phyloP scores from a whole-genome alignment of 2,329 filamentous ascomycete species.

The Cladosporium sp. region DNA sequence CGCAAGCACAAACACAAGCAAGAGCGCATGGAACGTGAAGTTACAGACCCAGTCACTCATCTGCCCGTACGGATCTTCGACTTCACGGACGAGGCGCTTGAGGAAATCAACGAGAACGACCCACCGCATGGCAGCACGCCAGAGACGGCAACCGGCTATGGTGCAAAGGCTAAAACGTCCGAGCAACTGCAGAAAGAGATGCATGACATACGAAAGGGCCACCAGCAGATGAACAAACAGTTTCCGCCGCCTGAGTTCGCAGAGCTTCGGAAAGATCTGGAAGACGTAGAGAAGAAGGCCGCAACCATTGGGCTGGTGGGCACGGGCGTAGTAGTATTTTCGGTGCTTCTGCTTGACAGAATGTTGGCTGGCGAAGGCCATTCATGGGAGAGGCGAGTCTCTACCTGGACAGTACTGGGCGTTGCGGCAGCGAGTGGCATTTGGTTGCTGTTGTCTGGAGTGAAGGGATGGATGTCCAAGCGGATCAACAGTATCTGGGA shows the following conservation, averaged over 20 bases:
- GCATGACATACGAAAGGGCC: conserved; percentile 38
- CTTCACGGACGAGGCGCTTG: conserved; percentile 60
- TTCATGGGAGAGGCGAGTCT: neutral
- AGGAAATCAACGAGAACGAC: conserved; percentile 44
- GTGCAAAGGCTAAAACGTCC: conserved; percentile 42
- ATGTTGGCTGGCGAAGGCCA: neutral
- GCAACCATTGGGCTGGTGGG: conserved; percentile 38
- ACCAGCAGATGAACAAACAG: conserved; percentile 45
- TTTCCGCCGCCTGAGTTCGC: conserved; percentile 53
- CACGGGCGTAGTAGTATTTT: conserved; percentile 26
- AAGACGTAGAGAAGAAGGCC: conserved; percentile 42
- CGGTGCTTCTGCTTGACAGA: conserved; percentile 26
- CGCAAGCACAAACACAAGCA: conserved; percentile 46
- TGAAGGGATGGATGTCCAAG: conserved; percentile 56
- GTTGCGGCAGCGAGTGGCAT: conserved; percentile 16
- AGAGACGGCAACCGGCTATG: conserved; percentile 42
- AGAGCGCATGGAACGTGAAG: conserved; percentile 52
- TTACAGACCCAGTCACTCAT: conserved; percentile 71
- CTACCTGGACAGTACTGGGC: conserved; percentile 20
- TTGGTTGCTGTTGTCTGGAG: conserved; percentile 21
- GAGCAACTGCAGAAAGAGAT: conserved; percentile 42
- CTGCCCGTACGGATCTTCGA: conserved; percentile 65
- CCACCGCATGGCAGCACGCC: conserved; percentile 37
- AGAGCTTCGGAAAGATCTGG: conserved; percentile 41
- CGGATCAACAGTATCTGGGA: conserved; percentile 62